Base-by-base conservation (phyloP, 441 rosid species). In the Corymbia citriodora region DNA sequence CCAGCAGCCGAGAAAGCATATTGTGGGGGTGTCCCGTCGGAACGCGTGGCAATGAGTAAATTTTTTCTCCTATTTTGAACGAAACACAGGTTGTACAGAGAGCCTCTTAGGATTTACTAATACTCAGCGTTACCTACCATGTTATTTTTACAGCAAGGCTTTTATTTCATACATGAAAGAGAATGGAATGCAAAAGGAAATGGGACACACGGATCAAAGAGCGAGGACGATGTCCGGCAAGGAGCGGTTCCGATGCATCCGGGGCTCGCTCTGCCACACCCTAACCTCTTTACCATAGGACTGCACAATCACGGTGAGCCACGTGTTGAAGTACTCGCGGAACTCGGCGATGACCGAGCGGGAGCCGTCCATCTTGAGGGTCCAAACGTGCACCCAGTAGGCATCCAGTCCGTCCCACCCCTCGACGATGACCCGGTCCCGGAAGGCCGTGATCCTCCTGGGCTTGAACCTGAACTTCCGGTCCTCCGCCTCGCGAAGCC, bases 341-440 rank as follows among this genome's bases (percentile, higher is more conserved):
- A 29, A 86, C 59, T 86, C 88, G 40, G 88, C 59, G 40, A 86
- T 53, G 33, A 3, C 55, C 25, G 88, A 23, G 40, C 59, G 36
- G 88, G 83, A 74, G 14, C 83, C n/a, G 29, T 74, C 52, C 83
- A 21, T 40, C 83, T 86, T 40, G 59, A 86, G 88, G 88, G 88
- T 53, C 88, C 59, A 86, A 49, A 86, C 88, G 59, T 86, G 88
- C 40, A 86, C 59, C 88, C 88, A 86, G 59, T 86, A 86, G 21
- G 88, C 88, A n/a, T 86, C 88, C 59, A 27, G 55, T 18, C 59
- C 88, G 13, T 49, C 59, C 88, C 88, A 86, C 9, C 88, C 88
- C 59, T 86, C 88, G 45, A 86, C 88, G 40, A 86, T 86, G 55
- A 86, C 40, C 21, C 59, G 88, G 55, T 86, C 8, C 3, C 59